These are phyloP conservation scores for Myxozyma melibiosi DNA, from an alignment of 805 yeast species.

Conservation along the genomic window DNA sequence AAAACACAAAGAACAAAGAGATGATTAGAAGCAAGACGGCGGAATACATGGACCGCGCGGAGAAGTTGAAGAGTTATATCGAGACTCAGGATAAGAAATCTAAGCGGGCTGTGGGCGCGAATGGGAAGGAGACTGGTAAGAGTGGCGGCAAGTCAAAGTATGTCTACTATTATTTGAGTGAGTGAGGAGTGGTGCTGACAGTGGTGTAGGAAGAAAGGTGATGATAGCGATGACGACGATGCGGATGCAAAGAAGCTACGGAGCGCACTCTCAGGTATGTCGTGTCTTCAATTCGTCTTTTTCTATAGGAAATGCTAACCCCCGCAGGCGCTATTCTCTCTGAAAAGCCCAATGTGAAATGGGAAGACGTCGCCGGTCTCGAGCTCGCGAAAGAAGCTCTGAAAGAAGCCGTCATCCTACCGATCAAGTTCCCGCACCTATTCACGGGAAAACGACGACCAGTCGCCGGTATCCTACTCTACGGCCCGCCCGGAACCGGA, in stretches of 20 bases:
- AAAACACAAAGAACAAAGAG: constrained; percentile 85
- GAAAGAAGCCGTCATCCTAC: constrained; percentile 95
- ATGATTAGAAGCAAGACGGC: constrained; percentile 84
- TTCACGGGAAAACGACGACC: constrained; percentile 95
- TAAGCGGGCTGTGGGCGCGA: constrained; percentile 31
- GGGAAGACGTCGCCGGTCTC: constrained; percentile 96
- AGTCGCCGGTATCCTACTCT: constrained; percentile 81
- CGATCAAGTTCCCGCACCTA: constrained; percentile 93
- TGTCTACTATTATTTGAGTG: neutral
- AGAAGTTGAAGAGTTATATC: constrained; percentile 85
- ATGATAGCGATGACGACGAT: constrained; percentile 60
- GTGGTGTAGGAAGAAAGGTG: constrained; percentile 41
- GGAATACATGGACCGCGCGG: constrained; percentile 90
- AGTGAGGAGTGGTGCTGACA: neutral
- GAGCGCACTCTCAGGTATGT: constrained; percentile 76
- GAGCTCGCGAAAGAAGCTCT: constrained; percentile 94
- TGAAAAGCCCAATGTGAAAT: constrained; percentile 87
- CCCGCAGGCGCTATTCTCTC: constrained; percentile 65
- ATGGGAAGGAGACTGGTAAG: constrained; percentile 28
- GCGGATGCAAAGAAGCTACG: constrained; percentile 85
- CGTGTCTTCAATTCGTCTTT: neutral
- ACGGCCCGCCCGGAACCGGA: constrained; percentile 98
- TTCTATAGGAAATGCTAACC: neutral
- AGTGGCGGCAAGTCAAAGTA: constrained; percentile 29
- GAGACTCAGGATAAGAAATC: constrained; percentile 57